Conservation (phyloP, 2,329 filamentous ascomycete genomes). For the Hymenoscyphus albidus region DNA sequence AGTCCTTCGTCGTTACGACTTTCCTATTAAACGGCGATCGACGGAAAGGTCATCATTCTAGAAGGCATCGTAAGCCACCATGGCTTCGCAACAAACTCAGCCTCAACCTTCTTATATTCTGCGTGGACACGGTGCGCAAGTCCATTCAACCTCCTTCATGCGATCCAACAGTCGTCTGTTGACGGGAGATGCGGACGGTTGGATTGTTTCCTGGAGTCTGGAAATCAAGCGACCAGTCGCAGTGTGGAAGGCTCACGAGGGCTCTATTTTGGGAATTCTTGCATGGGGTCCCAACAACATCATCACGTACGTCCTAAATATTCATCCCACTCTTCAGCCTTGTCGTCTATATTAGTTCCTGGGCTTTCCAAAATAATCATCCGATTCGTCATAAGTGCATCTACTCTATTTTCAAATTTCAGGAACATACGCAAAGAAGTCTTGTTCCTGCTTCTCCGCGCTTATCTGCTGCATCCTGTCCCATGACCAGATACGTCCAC, state of each 20-base stretch:
- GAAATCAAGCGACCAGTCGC: slow-evolving; percentile 74
- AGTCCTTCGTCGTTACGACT: not conserved
- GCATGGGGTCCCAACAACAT: slow-evolving; percentile 70
- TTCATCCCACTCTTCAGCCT: not conserved
- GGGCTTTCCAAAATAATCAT: not conserved
- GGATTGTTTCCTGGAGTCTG: slow-evolving; percentile 81
- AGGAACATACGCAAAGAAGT: not conserved
- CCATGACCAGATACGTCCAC: not conserved
- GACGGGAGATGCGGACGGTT: slow-evolving; percentile 88
- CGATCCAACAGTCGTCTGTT: slow-evolving; percentile 70
- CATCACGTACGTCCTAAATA: slow-evolving; percentile 65
- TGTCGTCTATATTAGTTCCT: not conserved
- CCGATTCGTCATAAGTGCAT: slow-evolving; percentile 10
- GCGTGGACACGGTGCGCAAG: slow-evolving; percentile 76
- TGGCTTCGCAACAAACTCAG: slow-evolving; percentile 31
- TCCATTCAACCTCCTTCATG: slow-evolving; percentile 74
- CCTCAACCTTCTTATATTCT: slow-evolving; percentile 55
- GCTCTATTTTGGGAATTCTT: slow-evolving; percentile 69
- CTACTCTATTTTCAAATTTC: slow-evolving; percentile 13
- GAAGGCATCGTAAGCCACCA: slow-evolving; percentile 10
- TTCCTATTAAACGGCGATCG: slow-evolving; percentile 6
- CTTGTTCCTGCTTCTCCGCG: slow-evolving; percentile 1
- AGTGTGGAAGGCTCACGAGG: slow-evolving; percentile 82
- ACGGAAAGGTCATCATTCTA: not conserved
- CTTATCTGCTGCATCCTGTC: not conserved